Base-by-base conservation (phyloP, 2,329 filamentous ascomycete species). In the Fusarium avenaceum region DNA sequence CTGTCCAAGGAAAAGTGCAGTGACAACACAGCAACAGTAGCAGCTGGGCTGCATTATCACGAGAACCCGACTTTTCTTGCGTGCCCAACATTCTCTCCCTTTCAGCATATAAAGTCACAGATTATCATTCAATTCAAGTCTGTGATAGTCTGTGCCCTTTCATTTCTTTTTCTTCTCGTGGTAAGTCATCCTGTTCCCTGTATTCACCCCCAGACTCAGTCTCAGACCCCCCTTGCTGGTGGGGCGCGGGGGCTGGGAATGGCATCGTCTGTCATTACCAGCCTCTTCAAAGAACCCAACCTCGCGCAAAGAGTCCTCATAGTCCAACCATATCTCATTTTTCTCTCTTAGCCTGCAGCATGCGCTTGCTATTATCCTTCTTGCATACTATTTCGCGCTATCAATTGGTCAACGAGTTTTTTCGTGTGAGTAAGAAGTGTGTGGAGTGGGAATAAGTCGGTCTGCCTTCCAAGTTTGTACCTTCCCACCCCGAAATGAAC, bases 401-500 rank as follows among this genome's bases (percentile, higher is more conserved):
- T 48, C 75, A 77, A 79, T 79, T 80, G 76, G 78, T 63, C 72
- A 65, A 72, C 63, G 59, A 70, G 58, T 33, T 66, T 40, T 66
- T 66, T 60, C 69, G 63, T 63, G 53, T 60, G 61, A 39, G 48
- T 51, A 44, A 76, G 75, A 56, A 61, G 63, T 53, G 60, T 76
- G 76, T 78, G 76, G 75, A 78, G 77, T 72, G 67, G 40, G 63
- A 65, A 71, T 62, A 66, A 71, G 69, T 69, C 70, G 72, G 67
- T 56, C 61, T 58, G 57, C 70, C 61, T 69, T 63, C 65, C 71
- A 69, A 57, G 46, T 46, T 45, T 65, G 58, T 63, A 42, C 45
- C 59, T 46, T 63, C 57, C 57, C 70, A 35, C 53, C 59, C 61
- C 79, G 65, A 70, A 60, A 82, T 82, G 80, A 81, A 78, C 71